Evolutionary conservation across 2,329 filamentous ascomycete species (phyloP).

Genomic region (Cucurbitaria berberidis): DNA sequence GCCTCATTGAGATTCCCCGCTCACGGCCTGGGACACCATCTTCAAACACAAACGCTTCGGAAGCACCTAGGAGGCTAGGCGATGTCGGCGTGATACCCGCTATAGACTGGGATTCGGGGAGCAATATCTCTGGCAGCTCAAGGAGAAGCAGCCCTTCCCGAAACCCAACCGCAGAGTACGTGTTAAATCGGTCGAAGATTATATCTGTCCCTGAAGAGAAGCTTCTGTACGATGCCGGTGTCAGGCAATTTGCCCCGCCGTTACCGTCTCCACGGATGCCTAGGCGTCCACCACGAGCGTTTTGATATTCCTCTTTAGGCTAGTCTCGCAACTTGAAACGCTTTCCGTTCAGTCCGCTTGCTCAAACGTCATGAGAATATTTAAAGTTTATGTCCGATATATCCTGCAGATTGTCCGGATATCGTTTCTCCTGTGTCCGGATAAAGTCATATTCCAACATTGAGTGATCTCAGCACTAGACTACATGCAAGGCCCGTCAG

Average conservation of each 20-base stretch:
- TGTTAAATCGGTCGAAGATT: slow-evolving; percentile 36
- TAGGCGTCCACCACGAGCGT: slow-evolving; percentile 12
- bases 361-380: no score
- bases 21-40: slow-evolving; percentile 14
- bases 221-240: slow-evolving; percentile 26
- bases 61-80: slow-evolving; percentile 20
- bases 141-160: slow-evolving; percentile 17
- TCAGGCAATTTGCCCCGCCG: slow-evolving; percentile 32
- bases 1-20: slow-evolving; percentile 24
- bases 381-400: not conserved
- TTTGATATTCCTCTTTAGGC: slow-evolving; percentile 6
- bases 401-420: not conserved
- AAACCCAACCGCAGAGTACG: slow-evolving; percentile 29
- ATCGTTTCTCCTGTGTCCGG: not conserved
- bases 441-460: not conserved
- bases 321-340: not conserved
- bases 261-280: slow-evolving; percentile 22
- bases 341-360: not conserved
- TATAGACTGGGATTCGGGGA: slow-evolving; percentile 33
- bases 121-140: slow-evolving; percentile 11
- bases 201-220: slow-evolving; percentile 34
- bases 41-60: slow-evolving; percentile 17
- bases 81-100: slow-evolving; percentile 28
- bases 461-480: not conserved
- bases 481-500: no score